Evolutionary conservation across 2,329 filamentous ascomycete genomes (phyloP), one percentile per base, ranked within the genome.

Genomic region (Neonectria punicea): DNA sequence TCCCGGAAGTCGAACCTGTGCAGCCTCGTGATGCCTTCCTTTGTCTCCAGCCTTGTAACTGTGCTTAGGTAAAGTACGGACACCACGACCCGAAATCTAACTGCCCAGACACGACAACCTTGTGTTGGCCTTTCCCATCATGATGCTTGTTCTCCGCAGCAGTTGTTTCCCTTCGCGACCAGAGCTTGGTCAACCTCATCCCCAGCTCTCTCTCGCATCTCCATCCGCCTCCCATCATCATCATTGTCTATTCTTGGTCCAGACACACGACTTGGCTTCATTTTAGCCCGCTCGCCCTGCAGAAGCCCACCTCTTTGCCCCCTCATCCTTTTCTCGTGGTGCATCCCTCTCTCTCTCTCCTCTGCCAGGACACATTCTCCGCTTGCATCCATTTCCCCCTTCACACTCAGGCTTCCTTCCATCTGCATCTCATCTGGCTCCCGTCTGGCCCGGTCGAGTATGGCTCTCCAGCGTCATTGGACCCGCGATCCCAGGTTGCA

Each of bases 381-480:
- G 2, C 11, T 14, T 51, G 30, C n/a, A 20, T 8, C 49, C 49
- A 20, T 20, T 32, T 22, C 49, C 5, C n/a, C 6, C 14, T 32
- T 51, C 49, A 3, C n/a, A 32, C 28, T 16, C 28, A 20, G n/a
- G 18, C 49, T 13, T 51, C 28, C 30, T 10, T 43, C 39, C 39
- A 34, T 51, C n/a, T 32, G 49, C 30, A n/a, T 44, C 25, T 49
- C 46, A 55, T 34, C 28, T 14, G 28, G 34, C 50, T 62, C 53
- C 53, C 34, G 18, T 43, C 47, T 56, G 30, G n/a, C 39, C 53
- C 36, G 36, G 51, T 43, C 61, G 69, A 70, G 67, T 74, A 74
- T 74, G 73, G 56, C 61, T 73, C 68, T 47, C 58, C 67, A 66
- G 69, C 56, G 65, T 55, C 67, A 71, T 51, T 65, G 63, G 71